These are phyloP conservation scores for Irpex sp. DNA, from an alignment of 1,284 basidiomycete species.

Conservation along the genomic window DNA sequence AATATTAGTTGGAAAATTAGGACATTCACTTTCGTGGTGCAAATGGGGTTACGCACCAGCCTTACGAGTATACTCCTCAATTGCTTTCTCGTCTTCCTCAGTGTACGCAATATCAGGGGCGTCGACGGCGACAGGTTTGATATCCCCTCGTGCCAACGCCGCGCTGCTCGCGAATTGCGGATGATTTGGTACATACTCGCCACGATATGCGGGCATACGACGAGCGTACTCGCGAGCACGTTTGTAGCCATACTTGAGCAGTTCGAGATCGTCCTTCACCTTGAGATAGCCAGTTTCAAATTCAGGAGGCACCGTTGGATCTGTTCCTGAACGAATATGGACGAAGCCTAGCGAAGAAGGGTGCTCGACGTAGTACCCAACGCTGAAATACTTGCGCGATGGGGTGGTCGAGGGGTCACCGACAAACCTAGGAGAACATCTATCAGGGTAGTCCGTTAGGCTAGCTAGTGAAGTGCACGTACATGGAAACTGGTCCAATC, in stretches of 20 bases:
- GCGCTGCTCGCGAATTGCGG: slow-evolving; percentile 23
- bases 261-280: slow-evolving; percentile 12
- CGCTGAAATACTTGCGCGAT: slow-evolving; percentile 14
- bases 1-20: not conserved
- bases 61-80: slow-evolving; percentile 14
- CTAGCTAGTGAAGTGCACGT: slow-evolving; percentile 17
- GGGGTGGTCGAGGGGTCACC: slow-evolving; percentile 10
- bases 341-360: slow-evolving; percentile 10
- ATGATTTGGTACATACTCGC: slow-evolving; percentile 20
- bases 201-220: slow-evolving; percentile 25
- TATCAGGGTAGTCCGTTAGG: not conserved
- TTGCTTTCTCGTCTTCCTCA: slow-evolving; percentile 20
- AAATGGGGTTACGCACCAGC: slow-evolving; percentile 5
- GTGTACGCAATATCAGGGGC: slow-evolving; percentile 19
- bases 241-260: slow-evolving; percentile 24
- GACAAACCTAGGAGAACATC: slow-evolving; percentile 7
- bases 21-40: not conserved
- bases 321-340: slow-evolving; percentile 10
- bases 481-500: slow-evolving; percentile 25
- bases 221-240: slow-evolving; percentile 22
- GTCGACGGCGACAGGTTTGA: slow-evolving; percentile 5
- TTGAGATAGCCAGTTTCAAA: slow-evolving; percentile 15
- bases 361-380: slow-evolving; percentile 8
- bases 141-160: slow-evolving; percentile 5
- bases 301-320: slow-evolving; percentile 7